Conservation (phyloP, 2,329 filamentous ascomycete genomes). For the Aphanocladium album region DNA sequence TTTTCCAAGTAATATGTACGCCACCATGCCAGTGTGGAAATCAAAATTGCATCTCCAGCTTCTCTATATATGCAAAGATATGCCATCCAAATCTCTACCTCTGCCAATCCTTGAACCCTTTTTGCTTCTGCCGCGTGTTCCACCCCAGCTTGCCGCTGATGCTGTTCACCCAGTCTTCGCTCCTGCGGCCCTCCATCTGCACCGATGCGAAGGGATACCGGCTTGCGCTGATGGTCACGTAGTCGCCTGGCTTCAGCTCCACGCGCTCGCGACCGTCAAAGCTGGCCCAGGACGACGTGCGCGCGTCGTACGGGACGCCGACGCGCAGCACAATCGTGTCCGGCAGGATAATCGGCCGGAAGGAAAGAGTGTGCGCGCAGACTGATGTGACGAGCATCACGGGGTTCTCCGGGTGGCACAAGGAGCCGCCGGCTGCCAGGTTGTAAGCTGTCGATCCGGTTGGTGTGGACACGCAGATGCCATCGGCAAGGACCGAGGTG, state of each 20-base stretch:
- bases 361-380: constrained; percentile 90
- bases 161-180: constrained; percentile 78
- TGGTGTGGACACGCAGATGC: constrained; percentile 87
- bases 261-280: constrained; percentile 90
- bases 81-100: constrained; percentile 13
- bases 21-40: background rate
- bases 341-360: constrained; percentile 92
- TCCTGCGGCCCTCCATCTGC: constrained; percentile 60
- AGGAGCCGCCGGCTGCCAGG: constrained; percentile 86
- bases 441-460: constrained; percentile 96
- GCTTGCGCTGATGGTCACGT: constrained; percentile 77
- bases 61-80: constrained; percentile 12
- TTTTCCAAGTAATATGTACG: background rate
- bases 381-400: constrained; percentile 94
- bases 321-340: constrained; percentile 92
- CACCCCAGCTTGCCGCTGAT: constrained; percentile 75
- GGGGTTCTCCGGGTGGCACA: constrained; percentile 94
- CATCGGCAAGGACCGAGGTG: constrained; percentile 88
- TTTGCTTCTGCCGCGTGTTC: constrained; percentile 77
- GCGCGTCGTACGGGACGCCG: constrained; percentile 89
- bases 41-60: background rate
- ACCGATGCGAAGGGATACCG: constrained; percentile 77
- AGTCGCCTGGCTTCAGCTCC: constrained; percentile 74
- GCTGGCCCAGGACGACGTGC: constrained; percentile 91
- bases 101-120: constrained; percentile 50